phyloP scores from a whole-genome alignment of 495 filamentous ascomycete genomes.

The Aspergillus indologenus region DNA sequence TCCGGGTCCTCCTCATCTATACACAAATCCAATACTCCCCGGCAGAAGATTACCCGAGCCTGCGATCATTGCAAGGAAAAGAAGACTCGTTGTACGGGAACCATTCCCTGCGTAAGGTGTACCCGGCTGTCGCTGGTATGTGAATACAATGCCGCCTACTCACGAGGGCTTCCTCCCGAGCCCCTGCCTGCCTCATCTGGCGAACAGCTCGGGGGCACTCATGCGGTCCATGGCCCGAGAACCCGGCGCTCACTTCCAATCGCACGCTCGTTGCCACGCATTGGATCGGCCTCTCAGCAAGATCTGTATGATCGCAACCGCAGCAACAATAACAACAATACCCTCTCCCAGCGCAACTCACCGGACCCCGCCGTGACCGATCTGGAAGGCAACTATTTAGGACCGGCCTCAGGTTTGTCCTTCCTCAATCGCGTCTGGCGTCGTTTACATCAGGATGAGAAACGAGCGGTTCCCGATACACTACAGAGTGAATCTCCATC shows the following conservation, averaged over 20 bases:
- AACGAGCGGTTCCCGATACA: conserved; percentile 31
- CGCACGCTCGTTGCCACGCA: not conserved
- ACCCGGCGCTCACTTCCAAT: conserved; percentile 9
- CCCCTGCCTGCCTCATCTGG: conserved; percentile 32
- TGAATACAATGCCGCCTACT: conserved; percentile 45
- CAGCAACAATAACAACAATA: no score
- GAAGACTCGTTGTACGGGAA: conserved; percentile 47
- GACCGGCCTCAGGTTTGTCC: conserved; percentile 44
- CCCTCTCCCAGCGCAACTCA: conserved; percentile 32
- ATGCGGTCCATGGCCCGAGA: conserved; percentile 13
- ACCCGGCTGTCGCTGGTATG: conserved; percentile 38
- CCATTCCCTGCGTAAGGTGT: conserved; percentile 42
- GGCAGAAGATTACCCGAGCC: conserved; percentile 47
- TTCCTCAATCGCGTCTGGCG: conserved; percentile 48
- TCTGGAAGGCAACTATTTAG: conserved; percentile 47
- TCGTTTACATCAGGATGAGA: conserved; percentile 42
- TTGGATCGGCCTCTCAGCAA: conserved; percentile 5
- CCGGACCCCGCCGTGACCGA: conserved; percentile 46
- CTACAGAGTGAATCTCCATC: conserved; percentile 33
- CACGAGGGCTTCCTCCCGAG: conserved; percentile 41
- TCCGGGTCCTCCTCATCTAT: conserved; percentile 22
- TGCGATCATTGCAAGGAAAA: conserved; percentile 49
- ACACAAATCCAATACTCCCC: conserved; percentile 22
- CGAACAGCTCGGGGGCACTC: not conserved
- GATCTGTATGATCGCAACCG: conserved; percentile 6